phyloP scores from a whole-genome alignment of 495 filamentous ascomycete species.

The Penicillium malachiteum region DNA sequence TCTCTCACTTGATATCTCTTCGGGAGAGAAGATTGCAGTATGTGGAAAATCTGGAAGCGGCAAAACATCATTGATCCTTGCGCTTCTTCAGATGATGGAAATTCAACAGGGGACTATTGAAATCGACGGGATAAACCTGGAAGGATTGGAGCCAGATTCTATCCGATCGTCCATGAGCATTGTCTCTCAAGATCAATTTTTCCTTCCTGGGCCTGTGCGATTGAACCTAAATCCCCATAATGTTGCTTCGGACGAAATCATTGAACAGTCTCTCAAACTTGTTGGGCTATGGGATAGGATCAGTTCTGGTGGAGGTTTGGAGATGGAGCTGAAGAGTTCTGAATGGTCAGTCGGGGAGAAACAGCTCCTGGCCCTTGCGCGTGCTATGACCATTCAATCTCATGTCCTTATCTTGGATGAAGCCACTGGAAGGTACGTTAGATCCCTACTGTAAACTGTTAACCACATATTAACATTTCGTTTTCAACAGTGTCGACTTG shows the following conservation, averaged over 20 bases:
- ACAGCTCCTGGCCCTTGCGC: slow-evolving; percentile 24
- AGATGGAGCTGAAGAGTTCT: slow-evolving; percentile 1
- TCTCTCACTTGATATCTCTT: slow-evolving; percentile 20
- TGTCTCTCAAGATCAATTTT: slow-evolving; percentile 48
- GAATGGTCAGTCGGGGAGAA: slow-evolving; percentile 23
- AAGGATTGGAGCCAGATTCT: slow-evolving; percentile 27
- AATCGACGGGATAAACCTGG: slow-evolving; percentile 36
- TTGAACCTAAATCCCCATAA: slow-evolving; percentile 20
- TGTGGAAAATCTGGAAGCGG: slow-evolving; percentile 34
- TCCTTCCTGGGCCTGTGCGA: slow-evolving; percentile 10
- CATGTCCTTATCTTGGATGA: slow-evolving; percentile 26
- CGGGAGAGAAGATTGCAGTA: slow-evolving; percentile 29
- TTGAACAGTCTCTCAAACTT: slow-evolving; percentile 7
- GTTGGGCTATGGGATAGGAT: slow-evolving; percentile 25
- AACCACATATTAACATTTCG: not conserved
- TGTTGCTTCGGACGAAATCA: slow-evolving; percentile 1
- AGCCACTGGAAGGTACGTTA: slow-evolving; percentile 10
- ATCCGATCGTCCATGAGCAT: slow-evolving; percentile 31
- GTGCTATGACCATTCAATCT: slow-evolving; percentile 15
- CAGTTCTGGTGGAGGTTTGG: slow-evolving; percentile 15
- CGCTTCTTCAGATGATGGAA: slow-evolving; percentile 28
- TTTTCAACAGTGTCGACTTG: slow-evolving; percentile 18
- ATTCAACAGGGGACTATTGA: slow-evolving; percentile 20
- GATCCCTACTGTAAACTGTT: too few species aligned
- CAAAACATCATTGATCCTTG: slow-evolving; percentile 38